These are phyloP conservation scores for Rhodotorula sp. DNA, from an alignment of 1,284 basidiomycete genomes.

Conservation along the genomic window DNA sequence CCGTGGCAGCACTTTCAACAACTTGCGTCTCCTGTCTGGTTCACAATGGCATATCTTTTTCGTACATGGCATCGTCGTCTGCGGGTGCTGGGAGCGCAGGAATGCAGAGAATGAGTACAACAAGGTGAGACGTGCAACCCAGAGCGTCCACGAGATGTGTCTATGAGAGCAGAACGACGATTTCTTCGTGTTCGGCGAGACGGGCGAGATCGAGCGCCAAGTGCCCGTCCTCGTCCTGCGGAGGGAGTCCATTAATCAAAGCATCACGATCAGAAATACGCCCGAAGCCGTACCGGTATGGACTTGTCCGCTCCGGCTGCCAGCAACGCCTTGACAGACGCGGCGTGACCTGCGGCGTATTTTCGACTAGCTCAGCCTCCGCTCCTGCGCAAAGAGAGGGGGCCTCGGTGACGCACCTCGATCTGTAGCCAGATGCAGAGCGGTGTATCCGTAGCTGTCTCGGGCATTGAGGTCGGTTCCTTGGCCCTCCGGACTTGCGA, in stretches of 20 bases:
- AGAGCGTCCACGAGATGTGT: not conserved
- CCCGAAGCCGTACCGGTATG: conserved; percentile 57
- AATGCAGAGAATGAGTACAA: no score
- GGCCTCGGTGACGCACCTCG: conserved; percentile 53
- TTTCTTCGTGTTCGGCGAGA: conserved; percentile 64
- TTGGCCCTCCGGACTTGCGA: conserved; percentile 53
- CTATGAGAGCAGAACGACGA: conserved; percentile 57
- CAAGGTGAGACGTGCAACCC: not conserved
- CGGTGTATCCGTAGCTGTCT: conserved; percentile 68
- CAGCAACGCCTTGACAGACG: conserved; percentile 63
- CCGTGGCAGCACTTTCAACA: no score
- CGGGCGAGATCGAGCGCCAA: conserved; percentile 65
- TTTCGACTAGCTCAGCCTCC: not conserved
- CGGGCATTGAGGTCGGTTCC: conserved; percentile 57
- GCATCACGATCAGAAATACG: fast-evolving
- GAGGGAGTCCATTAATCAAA: not conserved
- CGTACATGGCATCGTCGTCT: not conserved
- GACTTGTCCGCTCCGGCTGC: conserved; percentile 62
- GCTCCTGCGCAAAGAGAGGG: no score
- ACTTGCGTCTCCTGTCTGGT: no score
- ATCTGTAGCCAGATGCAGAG: conserved; percentile 80
- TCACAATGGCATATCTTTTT: not conserved
- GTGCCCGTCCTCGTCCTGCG: conserved; percentile 69
- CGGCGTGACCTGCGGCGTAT: conserved; percentile 53
- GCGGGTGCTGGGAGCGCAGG: not conserved